Evolutionary conservation across 1,139 yeast species (phyloP).

Genomic region (Debaryomyces sp.): DNA sequence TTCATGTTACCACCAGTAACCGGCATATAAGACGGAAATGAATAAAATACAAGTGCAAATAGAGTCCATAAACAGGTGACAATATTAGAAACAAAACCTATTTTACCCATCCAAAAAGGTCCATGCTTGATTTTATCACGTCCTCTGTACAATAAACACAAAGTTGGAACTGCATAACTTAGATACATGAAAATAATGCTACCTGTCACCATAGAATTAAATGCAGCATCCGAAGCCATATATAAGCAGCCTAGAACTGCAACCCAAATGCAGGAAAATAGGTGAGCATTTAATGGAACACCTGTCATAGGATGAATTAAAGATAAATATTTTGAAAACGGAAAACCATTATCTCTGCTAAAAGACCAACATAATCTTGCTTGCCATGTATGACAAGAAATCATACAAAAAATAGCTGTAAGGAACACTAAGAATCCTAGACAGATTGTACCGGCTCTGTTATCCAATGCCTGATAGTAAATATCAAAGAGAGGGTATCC

Average conservation of each 20-base stretch:
- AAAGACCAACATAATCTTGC: constrained; percentile 80
- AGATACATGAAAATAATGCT: constrained; percentile 47
- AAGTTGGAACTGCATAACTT: constrained; percentile 45
- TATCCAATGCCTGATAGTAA: constrained; percentile 40
- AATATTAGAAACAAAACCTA: constrained; percentile 59
- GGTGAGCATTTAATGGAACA: constrained; percentile 49
- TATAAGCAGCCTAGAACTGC: constrained; percentile 45
- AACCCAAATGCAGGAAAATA: constrained; percentile 42
- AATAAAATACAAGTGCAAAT: constrained; percentile 64
- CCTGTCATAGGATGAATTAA: constrained; percentile 45
- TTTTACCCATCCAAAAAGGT: constrained; percentile 60
- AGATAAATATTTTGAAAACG: constrained; percentile 44
- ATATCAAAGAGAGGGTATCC: constrained; percentile 48
- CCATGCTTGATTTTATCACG: constrained; percentile 66
- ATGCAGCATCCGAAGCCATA: constrained; percentile 46
- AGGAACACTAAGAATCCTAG: constrained; percentile 37
- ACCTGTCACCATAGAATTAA: constrained; percentile 49
- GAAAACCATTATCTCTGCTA: constrained; percentile 65
- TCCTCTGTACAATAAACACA: constrained; percentile 56
- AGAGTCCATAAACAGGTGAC: constrained; percentile 59
- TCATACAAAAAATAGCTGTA: constrained; percentile 45
- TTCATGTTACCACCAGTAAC: constrained; percentile 66
- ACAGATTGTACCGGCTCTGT: constrained; percentile 40
- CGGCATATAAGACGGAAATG: constrained; percentile 70
- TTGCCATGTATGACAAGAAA: constrained; percentile 49